phyloP scores from a whole-genome alignment of 192 early-diverging fungal genomes.

The Coemansia sp. region DNA sequence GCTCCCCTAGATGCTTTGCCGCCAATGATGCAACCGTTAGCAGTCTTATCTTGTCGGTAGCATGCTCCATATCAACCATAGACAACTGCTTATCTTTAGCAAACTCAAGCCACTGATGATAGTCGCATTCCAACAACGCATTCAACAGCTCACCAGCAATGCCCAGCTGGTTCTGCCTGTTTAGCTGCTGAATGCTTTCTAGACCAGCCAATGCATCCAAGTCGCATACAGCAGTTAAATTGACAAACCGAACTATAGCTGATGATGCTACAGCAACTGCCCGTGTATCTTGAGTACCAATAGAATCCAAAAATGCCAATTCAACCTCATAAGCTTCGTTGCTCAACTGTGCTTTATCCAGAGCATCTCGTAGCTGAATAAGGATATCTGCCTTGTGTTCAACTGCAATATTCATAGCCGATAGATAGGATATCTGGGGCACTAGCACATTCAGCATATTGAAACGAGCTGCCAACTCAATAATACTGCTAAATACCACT shows the following conservation, averaged over 20 bases:
- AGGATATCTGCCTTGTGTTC: constrained; percentile 57
- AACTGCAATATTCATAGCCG: constrained; percentile 21
- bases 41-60: constrained; percentile 79
- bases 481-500: constrained; percentile 70
- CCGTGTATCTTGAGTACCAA: constrained; percentile 30
- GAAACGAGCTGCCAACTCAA: constrained; percentile 67
- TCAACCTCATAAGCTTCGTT: constrained; percentile 44
- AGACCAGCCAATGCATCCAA: constrained; percentile 75
- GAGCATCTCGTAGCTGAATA: constrained; percentile 52
- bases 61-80: constrained; percentile 57
- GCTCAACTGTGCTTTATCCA: constrained; percentile 22
- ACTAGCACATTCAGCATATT: constrained; percentile 21
- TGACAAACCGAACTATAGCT: constrained; percentile 67
- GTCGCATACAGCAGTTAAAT: constrained; percentile 67
- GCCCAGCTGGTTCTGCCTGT: constrained; percentile 66
- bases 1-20: constrained; percentile 63
- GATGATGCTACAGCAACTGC: constrained; percentile 59
- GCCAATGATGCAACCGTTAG: constrained; percentile 78
- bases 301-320: constrained; percentile 66
- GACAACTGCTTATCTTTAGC: constrained; percentile 55
- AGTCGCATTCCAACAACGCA: constrained; percentile 33
- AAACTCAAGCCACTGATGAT: constrained; percentile 49
- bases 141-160: constrained; percentile 63
- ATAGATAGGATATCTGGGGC: constrained; percentile 24
- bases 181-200: constrained; percentile 62